Base-by-base conservation (phyloP, 805 yeast species). In the Myxozyma lipomycoides region DNA sequence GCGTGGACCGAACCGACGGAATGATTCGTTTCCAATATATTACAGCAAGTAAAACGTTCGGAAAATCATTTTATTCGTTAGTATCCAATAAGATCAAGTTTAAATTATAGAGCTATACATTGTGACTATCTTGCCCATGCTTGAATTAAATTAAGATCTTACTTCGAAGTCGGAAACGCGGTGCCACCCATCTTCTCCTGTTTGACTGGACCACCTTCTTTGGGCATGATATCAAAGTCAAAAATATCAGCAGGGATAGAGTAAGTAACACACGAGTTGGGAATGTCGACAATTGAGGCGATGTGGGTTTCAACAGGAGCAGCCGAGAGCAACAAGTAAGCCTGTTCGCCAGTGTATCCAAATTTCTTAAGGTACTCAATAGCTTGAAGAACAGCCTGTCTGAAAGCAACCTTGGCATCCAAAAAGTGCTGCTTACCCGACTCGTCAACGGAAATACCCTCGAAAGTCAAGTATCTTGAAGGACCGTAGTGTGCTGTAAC, bases 271-370 rank as follows among this genome's bases (percentile, higher is more conserved):
- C 79, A 76, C 3, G 78, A 72, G 64, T 76, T 75, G 40, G 80
- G 79, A 42, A 76, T 71, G 60, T 76, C 79, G 17, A 76, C 80
- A 46, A 76, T 71, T 9, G 78, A 76, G 1, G 79, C 78, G 57
- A 76, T 63, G 53, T 75, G 78, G 4, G 78, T 78, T 56, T 76
- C 76, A 49, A 76, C 70, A 15, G 80, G 80, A 2, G 79, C 79
- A 22, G 71, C 64, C 3, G 75, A 70, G 17, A 76, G 61, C 30
- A 76, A 64, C 25, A 76, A 55, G 56, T 74, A 76, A 17, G 75
- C 70, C 60, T 76, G 80, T 60, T 76, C 76, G 58, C 75, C 79
- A 49, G 71, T 74, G 62, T 76, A 76, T 6, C 80, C 80, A 59
- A 58, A 76, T 52, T 78, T 61, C 51, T 77, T 65, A 55, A 76